Evolutionary conservation across 352 stramenopile species (phyloP).

Genomic region (Bremia lactucae): DNA sequence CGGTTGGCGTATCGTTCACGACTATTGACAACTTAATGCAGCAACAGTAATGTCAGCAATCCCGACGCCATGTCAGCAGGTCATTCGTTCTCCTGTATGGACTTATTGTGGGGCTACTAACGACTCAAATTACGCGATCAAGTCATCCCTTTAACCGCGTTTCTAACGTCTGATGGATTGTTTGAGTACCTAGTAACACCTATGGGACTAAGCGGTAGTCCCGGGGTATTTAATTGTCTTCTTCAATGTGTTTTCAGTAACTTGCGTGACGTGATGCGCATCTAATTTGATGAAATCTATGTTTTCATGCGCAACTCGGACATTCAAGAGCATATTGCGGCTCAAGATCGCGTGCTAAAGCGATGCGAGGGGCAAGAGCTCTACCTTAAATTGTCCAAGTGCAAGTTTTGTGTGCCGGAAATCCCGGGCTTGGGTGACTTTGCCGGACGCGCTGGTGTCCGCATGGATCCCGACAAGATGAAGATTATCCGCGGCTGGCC

Average conservation of each 20-base stretch:
- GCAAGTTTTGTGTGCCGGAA: background rate
- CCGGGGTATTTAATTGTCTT: background rate
- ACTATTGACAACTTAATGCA: slow-evolving; percentile 12
- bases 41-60: slow-evolving; percentile 6
- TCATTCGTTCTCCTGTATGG: background rate
- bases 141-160: slow-evolving; percentile 5
- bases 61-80: background rate
- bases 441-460: background rate
- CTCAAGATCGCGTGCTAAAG: background rate
- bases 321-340: background rate
- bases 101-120: slow-evolving; percentile 6
- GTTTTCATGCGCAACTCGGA: background rate
- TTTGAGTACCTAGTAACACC: background rate
- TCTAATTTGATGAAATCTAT: slow-evolving; percentile 4
- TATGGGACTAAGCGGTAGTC: background rate
- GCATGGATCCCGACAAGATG: slow-evolving; percentile 2
- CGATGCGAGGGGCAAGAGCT: background rate
- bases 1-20: slow-evolving; percentile 19
- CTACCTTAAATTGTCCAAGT: slow-evolving; percentile 2
- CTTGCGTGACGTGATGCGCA: background rate
- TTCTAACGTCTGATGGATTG: slow-evolving; percentile 10
- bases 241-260: background rate
- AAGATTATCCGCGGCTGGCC: slow-evolving; percentile 2
- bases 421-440: slow-evolving; percentile 5
- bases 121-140: slow-evolving; percentile 13